Evolutionary conservation across 108 stramenopile species (phyloP), one percentile per base, ranked within the genome.

Genomic region (Parietichytrium sp.): DNA sequence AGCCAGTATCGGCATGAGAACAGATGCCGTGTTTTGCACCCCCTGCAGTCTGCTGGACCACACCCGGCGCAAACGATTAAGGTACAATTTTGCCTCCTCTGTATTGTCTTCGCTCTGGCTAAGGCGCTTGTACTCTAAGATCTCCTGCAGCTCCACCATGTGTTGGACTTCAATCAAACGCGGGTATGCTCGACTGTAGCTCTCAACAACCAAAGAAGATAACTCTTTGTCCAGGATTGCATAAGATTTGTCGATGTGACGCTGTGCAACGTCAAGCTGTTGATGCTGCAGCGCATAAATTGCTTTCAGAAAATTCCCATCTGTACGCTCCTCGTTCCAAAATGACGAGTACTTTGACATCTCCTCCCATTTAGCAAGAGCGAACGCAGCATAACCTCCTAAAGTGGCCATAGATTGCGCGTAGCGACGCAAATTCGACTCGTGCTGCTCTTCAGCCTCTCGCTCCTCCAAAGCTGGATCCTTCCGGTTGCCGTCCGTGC

Each of bases 141-240:
- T 96, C 84, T 98, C 98, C 83, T 99, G 96, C 88, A 97, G 84
- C 86, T 90, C 89, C 2, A 80, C 72, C 27, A 88, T 52, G 47
- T 91, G 92, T 83, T 98, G 96, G 45, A 93, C 94, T 51, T 92
- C 90, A 7, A 98, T 92, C 91, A 97, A 93, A 82, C 91, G 92
- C 42, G 88, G 91, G 81, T 96, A 96, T 18, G 95, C 95, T 4
- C 96, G 91, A 48, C 92, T 92, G 83, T 92, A 93, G 18, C 90
- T 91, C 84, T 96, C 95, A 38, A 93, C 89, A 84, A 97, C 91
- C 12, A 97, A 89, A 18, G 97, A 94, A 4, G 96, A 94, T 80
- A 99, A 94, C 7, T 92, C 82, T 2, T 33, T 81, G 48, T 90
- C 87, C 12, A 91, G 80, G 23, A 84, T 29, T 13, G 45, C 49